Percentiles rank a stretch among this genome's conserved stretches.
phyloP scores from a whole-genome alignment of 2,329 filamentous ascomycete genomes.

The Diaporthe caulivora region DNA sequence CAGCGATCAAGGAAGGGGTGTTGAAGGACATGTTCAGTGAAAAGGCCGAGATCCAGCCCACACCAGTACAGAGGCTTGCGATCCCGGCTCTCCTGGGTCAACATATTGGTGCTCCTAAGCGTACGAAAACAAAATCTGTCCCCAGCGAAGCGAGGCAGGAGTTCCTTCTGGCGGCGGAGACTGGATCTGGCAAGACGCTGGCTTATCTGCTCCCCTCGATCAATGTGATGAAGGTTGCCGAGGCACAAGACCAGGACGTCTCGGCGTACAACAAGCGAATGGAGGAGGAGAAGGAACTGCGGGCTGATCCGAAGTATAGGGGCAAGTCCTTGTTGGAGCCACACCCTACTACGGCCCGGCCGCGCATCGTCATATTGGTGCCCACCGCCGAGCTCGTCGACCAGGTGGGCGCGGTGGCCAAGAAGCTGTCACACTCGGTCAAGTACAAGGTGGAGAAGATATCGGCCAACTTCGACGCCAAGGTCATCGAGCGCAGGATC shows the following conservation, averaged over 20 bases:
- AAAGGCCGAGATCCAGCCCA: constrained; percentile 82
- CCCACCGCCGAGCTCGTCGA: constrained; percentile 92
- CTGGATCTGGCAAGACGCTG: constrained; percentile 95
- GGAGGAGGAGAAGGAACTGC: constrained; percentile 68
- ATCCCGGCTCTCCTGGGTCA: constrained; percentile 83
- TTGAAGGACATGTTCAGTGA: constrained; percentile 79
- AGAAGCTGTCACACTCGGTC: constrained; percentile 83
- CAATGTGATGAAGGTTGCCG: constrained; percentile 85
- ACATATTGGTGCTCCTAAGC: constrained; percentile 52
- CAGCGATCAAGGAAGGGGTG: constrained; percentile 78
- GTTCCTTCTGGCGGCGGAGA: constrained; percentile 93
- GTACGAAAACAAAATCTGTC: constrained; percentile 46
- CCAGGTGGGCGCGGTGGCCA: constrained; percentile 86
- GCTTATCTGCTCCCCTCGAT: constrained; percentile 90
- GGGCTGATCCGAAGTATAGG: constrained; percentile 65
- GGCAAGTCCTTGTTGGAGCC: constrained; percentile 76
- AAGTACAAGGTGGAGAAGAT: constrained; percentile 90
- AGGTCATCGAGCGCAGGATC: constrained; percentile 85
- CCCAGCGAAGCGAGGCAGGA: constrained; percentile 54
- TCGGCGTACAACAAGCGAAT: constrained; percentile 68
- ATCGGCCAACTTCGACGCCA: constrained; percentile 80
- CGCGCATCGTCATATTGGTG: constrained; percentile 86
- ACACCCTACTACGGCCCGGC: constrained; percentile 81
- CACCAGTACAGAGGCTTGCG: constrained; percentile 88
- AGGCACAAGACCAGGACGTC: constrained; percentile 70